A percentile compares a stretch with the other conserved stretches of the same genome.
These are phyloP conservation scores for Phytophthora pistaciae DNA, from an alignment of 352 stramenopile genomes.

Conservation along the genomic window DNA sequence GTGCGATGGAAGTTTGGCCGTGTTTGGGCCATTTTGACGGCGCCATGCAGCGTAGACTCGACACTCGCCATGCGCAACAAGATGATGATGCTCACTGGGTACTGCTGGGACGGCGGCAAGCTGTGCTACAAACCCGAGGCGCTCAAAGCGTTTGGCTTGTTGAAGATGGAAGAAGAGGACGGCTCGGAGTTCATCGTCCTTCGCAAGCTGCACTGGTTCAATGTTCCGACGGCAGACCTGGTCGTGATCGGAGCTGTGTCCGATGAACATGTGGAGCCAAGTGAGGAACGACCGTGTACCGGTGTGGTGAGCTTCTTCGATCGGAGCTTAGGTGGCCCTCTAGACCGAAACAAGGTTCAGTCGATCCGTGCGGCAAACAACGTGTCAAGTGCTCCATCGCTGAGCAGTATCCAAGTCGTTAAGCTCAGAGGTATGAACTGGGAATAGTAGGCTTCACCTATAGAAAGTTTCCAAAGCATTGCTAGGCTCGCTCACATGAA, in stretches of 20 bases:
- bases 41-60: constrained; percentile 28
- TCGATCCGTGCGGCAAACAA: neutral
- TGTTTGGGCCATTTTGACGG: constrained; percentile 19
- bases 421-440: neutral
- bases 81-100: constrained; percentile 31
- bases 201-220: constrained; percentile 25
- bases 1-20: constrained; percentile 18
- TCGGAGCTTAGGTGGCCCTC: constrained; percentile 11
- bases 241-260: constrained; percentile 21
- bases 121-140: constrained; percentile 22
- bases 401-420: neutral
- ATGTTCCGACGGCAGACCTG: constrained; percentile 8
- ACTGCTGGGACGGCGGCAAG: constrained; percentile 16
- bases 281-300: constrained; percentile 18
- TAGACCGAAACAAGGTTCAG: neutral
- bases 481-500: neutral
- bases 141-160: constrained; percentile 27
- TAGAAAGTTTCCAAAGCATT: neutral
- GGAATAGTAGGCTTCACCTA: neutral
- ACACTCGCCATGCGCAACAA: constrained; percentile 19
- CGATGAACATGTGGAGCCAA: constrained; percentile 12
- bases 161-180: constrained; percentile 28
- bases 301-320: constrained; percentile 21
- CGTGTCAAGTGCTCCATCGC: neutral
- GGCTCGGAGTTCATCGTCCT: constrained; percentile 21